A percentile compares a stretch with the other conserved stretches of the same genome.
phyloP scores from a whole-genome alignment of 2,329 filamentous ascomycete species.

The Chrysoporthe cubensis region DNA sequence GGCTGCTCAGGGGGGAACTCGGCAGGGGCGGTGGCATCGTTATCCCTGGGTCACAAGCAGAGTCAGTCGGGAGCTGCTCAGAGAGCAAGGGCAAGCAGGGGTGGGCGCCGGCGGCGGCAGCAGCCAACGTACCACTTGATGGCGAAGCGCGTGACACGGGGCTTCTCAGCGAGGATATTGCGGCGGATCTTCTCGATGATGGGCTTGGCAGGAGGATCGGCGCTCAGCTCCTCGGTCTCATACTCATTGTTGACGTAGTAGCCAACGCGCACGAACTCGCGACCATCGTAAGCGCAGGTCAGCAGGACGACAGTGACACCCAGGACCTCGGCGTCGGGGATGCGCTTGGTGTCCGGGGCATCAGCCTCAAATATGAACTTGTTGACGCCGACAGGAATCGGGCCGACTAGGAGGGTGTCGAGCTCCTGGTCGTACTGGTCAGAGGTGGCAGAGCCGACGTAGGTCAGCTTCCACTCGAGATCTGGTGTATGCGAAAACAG shows the following conservation, averaged over 20 bases:
- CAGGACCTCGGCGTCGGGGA: slow-evolving; percentile 92
- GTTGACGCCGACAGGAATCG: slow-evolving; percentile 97
- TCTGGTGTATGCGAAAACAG: slow-evolving; percentile 55
- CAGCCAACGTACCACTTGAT: slow-evolving; percentile 83
- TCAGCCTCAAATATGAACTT: slow-evolving; percentile 98
- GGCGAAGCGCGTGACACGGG: slow-evolving; percentile 92
- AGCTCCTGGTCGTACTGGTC: slow-evolving; percentile 98
- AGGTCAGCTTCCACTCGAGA: slow-evolving; percentile 98
- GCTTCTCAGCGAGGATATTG: slow-evolving; percentile 95
- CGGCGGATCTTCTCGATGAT: slow-evolving; percentile 89
- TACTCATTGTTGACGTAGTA: slow-evolving; percentile 99
- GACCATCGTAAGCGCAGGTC: slow-evolving; percentile 92
- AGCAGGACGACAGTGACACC: slow-evolving; percentile 97
- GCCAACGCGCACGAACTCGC: slow-evolving; percentile 96
- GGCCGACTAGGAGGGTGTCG: slow-evolving; percentile 92
- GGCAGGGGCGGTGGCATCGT: slow-evolving; percentile 92
- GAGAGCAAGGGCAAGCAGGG: neutral
- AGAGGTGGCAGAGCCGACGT: slow-evolving; percentile 97
- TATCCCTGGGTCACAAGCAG: slow-evolving; percentile 68
- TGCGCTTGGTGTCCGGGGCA: slow-evolving; percentile 84
- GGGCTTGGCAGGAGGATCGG: slow-evolving; percentile 89
- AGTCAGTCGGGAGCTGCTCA: slow-evolving; percentile 12
- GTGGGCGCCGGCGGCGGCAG: neutral
- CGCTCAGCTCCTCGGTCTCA: slow-evolving; percentile 84
- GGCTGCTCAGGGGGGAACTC: slow-evolving; percentile 98